phyloP scores from a whole-genome alignment of 768 basidiomycete genomes.

The Mycena vulgaris region DNA sequence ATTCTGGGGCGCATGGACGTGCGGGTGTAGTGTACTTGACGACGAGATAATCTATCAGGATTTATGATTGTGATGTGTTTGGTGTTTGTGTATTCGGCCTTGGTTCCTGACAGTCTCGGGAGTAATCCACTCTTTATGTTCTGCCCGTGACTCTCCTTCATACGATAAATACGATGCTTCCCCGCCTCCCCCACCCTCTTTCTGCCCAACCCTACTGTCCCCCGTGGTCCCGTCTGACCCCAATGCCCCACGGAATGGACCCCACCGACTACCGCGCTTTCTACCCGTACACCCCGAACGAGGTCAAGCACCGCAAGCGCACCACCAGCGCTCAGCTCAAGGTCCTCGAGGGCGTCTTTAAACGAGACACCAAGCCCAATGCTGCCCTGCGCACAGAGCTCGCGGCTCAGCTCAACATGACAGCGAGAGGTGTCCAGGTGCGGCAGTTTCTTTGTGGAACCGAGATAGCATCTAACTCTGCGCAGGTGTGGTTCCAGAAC shows the following conservation, averaged over 20 bases:
- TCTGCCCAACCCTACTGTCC: constrained; percentile 54
- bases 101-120: constrained; percentile 9
- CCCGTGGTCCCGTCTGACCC: constrained; percentile 63
- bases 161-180: constrained; percentile 46
- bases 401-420: constrained; percentile 90
- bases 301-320: constrained; percentile 94
- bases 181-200: constrained; percentile 53
- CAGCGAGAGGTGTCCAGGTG: constrained; percentile 95
- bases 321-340: constrained; percentile 92
- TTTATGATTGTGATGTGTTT: constrained; percentile 17
- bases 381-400: constrained; percentile 84
- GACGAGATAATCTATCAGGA: constrained; percentile 35
- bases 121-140: constrained; percentile 35
- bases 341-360: constrained; percentile 90
- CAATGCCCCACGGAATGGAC: constrained; percentile 67
- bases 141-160: constrained; percentile 26
- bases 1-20: constrained; percentile 33
- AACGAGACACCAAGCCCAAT: constrained; percentile 93
- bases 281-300: constrained; percentile 91
- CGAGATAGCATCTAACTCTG: constrained; percentile 34
- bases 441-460: constrained; percentile 43
- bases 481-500: constrained; percentile 94
- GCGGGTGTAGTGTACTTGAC: constrained; percentile 32
- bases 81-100: neutral
- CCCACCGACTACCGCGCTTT: constrained; percentile 87